A percentile compares a stretch with the other conserved stretches of the same genome.
Conservation (phyloP, 805 yeast species). For the Metschnikowia anglica region DNA sequence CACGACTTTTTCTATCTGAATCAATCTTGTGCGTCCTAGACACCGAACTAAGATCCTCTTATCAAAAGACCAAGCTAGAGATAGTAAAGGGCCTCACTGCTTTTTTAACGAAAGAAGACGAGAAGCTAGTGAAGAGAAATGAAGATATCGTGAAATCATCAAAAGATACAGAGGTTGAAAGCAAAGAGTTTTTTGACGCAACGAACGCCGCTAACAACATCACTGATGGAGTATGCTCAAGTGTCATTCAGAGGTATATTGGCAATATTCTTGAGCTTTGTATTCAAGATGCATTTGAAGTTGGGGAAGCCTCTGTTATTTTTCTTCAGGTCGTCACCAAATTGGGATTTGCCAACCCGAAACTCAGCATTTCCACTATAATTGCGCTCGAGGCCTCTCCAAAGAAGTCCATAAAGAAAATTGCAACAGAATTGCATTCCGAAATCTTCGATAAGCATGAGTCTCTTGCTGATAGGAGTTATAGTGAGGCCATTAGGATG, state of each 20-base stretch:
- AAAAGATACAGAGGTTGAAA: slow-evolving; percentile 38
- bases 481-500: slow-evolving; percentile 58
- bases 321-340: slow-evolving; percentile 56
- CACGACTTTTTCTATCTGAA: slow-evolving; percentile 62
- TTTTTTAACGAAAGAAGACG: slow-evolving; percentile 60
- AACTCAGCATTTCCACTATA: slow-evolving; percentile 63
- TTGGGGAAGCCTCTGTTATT: slow-evolving; percentile 51
- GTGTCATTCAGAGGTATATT: slow-evolving; percentile 64
- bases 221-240: slow-evolving; percentile 61
- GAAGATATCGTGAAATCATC: slow-evolving; percentile 51
- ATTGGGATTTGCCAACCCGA: slow-evolving; percentile 75
- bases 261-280: slow-evolving; percentile 49
- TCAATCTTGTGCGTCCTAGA: slow-evolving; percentile 55
- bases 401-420: slow-evolving; percentile 38
- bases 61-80: slow-evolving; percentile 45
- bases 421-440: slow-evolving; percentile 54
- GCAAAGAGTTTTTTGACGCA: slow-evolving; percentile 63
- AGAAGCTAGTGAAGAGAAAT: slow-evolving; percentile 38
- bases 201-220: background rate
- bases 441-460: slow-evolving; percentile 66
- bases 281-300: slow-evolving; percentile 43
- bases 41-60: slow-evolving; percentile 40
- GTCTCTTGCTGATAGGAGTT: slow-evolving; percentile 64
- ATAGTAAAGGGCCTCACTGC: slow-evolving; percentile 57
- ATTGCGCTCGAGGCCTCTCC: slow-evolving; percentile 66